Conservation (phyloP, 352 stramenopile genomes). For the Peronospora tabacina region DNA sequence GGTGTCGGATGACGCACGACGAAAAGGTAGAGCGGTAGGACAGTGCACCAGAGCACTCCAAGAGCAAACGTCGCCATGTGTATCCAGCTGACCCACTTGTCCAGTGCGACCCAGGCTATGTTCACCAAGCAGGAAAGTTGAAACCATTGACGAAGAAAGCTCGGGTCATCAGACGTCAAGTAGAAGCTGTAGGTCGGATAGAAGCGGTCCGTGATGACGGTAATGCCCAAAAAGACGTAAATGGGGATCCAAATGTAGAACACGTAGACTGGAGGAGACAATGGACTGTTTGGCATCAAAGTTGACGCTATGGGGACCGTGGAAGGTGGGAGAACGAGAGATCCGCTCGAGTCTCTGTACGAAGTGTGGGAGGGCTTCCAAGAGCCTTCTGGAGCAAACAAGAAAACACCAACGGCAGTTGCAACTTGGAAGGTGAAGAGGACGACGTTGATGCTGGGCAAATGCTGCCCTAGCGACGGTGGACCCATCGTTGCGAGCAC, state of each 20-base stretch:
- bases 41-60: constrained; percentile 46
- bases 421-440: constrained; percentile 27
- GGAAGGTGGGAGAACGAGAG: constrained; percentile 6
- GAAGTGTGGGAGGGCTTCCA: constrained; percentile 15
- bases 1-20: constrained; percentile 42
- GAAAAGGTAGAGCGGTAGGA: constrained; percentile 49
- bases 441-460: constrained; percentile 30
- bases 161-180: constrained; percentile 37
- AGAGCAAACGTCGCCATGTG: constrained; percentile 50
- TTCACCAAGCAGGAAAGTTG: constrained; percentile 43
- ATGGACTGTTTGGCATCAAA: constrained; percentile 25
- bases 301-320: constrained; percentile 20
- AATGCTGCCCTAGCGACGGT: constrained; percentile 13
- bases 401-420: constrained; percentile 18
- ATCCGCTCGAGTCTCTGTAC: constrained; percentile 18
- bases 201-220: constrained; percentile 44
- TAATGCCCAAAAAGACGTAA: constrained; percentile 40
- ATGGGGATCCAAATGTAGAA: constrained; percentile 50
- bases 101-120: constrained; percentile 39
- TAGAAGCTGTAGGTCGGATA: constrained; percentile 54
- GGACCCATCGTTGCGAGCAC: constrained; percentile 15
- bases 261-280: constrained; percentile 40
- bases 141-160: constrained; percentile 47
- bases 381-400: constrained; percentile 29
- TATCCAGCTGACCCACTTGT: constrained; percentile 49